Evolutionary conservation across 192 early-diverging fungal species (phyloP).

Genomic region (Coemansia sp.): DNA sequence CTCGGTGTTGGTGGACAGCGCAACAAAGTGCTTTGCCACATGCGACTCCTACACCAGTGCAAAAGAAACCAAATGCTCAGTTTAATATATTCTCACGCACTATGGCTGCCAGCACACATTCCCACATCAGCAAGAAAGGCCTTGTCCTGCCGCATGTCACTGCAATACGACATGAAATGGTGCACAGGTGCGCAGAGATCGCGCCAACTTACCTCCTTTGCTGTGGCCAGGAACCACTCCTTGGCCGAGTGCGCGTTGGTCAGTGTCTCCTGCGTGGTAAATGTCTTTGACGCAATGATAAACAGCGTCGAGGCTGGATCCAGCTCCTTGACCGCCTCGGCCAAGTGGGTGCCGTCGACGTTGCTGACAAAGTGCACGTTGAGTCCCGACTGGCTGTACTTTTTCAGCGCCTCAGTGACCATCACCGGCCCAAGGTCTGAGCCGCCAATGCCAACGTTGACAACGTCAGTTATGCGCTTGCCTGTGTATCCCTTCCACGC

Average conservation of each 20-base stretch:
- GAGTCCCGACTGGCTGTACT: slow-evolving; percentile 76
- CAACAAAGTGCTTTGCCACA: slow-evolving; percentile 99
- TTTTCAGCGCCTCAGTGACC: slow-evolving; percentile 98
- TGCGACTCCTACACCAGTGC: slow-evolving; percentile 57
- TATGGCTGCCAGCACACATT: neutral
- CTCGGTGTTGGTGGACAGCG: slow-evolving; percentile 92
- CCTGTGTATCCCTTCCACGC: slow-evolving; percentile 97
- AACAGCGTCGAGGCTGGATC: slow-evolving; percentile 89
- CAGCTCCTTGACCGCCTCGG: slow-evolving; percentile 84
- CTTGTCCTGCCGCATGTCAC: neutral
- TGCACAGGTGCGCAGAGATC: neutral
- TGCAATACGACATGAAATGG: neutral
- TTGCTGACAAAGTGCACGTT: slow-evolving; percentile 95
- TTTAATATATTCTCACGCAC: neutral
- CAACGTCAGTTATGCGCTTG: slow-evolving; percentile 87
- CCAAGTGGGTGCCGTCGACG: slow-evolving; percentile 97
- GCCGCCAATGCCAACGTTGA: slow-evolving; percentile 99
- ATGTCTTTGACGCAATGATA: slow-evolving; percentile 97
- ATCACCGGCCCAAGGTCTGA: slow-evolving; percentile 97
- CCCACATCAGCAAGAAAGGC: neutral
- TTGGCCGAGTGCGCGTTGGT: slow-evolving; percentile 95
- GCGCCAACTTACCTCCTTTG: slow-evolving; percentile 63
- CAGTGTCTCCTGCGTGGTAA: slow-evolving; percentile 98
- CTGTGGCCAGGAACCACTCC: slow-evolving; percentile 85
- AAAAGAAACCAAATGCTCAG: neutral